Evolutionary conservation across 2,329 filamentous ascomycete species (phyloP).

Genomic region (Venturia asperata): DNA sequence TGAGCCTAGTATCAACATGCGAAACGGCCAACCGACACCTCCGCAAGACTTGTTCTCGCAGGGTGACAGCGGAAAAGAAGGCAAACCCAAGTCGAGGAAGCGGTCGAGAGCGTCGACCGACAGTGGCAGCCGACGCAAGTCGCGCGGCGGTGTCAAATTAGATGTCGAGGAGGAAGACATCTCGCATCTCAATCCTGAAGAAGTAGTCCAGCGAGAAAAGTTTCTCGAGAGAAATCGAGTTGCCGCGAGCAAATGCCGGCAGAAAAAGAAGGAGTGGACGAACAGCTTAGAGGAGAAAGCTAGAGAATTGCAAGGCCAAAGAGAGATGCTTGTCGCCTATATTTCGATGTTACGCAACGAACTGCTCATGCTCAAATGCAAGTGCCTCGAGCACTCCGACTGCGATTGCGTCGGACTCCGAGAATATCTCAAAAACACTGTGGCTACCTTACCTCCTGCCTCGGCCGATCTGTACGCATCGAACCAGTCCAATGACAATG

Average conservation of each 20-base stretch:
- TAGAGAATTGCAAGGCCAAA: conserved; percentile 33
- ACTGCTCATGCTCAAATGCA: conserved; percentile 32
- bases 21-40: conserved; percentile 1
- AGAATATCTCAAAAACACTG: conserved; percentile 28
- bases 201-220: conserved; percentile 42
- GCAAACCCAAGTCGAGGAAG: conserved; percentile 1
- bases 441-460: conserved; percentile 11
- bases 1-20: neutral
- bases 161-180: neutral
- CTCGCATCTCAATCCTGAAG: conserved; percentile 7
- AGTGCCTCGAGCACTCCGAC: conserved; percentile 31
- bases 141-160: neutral
- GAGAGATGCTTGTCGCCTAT: conserved; percentile 31
- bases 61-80: neutral
- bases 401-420: conserved; percentile 34
- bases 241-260: conserved; percentile 66
- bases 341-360: conserved; percentile 32
- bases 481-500: neutral
- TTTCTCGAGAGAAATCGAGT: conserved; percentile 65
- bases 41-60: neutral
- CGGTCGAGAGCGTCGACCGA: conserved; percentile 11
- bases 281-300: conserved; percentile 43
- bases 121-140: neutral
- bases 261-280: conserved; percentile 58
- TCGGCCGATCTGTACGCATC: neutral